Conservation (phyloP, 2,329 filamentous ascomycete species). For the Trichophyton rubrum region DNA sequence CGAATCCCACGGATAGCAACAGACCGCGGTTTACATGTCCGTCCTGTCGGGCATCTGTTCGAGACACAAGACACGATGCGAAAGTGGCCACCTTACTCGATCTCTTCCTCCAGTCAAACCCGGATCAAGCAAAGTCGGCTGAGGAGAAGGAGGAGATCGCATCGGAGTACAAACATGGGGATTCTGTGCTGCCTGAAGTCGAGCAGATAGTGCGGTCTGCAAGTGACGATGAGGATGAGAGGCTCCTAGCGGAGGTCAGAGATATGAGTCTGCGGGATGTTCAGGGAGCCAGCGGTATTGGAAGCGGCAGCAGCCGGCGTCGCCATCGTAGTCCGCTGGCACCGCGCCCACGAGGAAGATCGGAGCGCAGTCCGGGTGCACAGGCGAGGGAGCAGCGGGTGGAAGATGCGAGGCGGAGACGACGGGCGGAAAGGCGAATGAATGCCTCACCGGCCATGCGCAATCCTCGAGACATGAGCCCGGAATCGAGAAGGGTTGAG, state of each 20-base stretch:
- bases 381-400: slow-evolving; percentile 27
- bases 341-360: slow-evolving; percentile 19
- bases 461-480: slow-evolving; percentile 16
- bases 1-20: slow-evolving; percentile 37
- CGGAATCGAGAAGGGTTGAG: slow-evolving; percentile 52
- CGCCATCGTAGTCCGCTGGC: slow-evolving; percentile 15
- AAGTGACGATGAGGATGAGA: slow-evolving; percentile 47
- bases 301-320: slow-evolving; percentile 12
- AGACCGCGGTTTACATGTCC: slow-evolving; percentile 68
- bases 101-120: slow-evolving; percentile 71
- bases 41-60: slow-evolving; percentile 74
- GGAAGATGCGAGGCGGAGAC: slow-evolving; percentile 23
- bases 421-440: slow-evolving; percentile 19
- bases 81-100: slow-evolving; percentile 81
- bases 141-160: slow-evolving; percentile 67
- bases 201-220: slow-evolving; percentile 9
- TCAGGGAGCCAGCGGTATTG: slow-evolving; percentile 1
- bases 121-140: slow-evolving; percentile 55
- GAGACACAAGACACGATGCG: slow-evolving; percentile 80
- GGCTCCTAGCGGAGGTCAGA: slow-evolving; percentile 58
- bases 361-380: slow-evolving; percentile 28
- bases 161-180: slow-evolving; percentile 65
- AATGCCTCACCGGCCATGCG: slow-evolving; percentile 13
- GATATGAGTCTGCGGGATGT: slow-evolving; percentile 54
- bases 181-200: slow-evolving; percentile 58